Evolutionary conservation across 2,329 filamentous ascomycete genomes (phyloP), one percentile per base, ranked within the genome.

Genomic region (Emericellopsis cladophorae): DNA sequence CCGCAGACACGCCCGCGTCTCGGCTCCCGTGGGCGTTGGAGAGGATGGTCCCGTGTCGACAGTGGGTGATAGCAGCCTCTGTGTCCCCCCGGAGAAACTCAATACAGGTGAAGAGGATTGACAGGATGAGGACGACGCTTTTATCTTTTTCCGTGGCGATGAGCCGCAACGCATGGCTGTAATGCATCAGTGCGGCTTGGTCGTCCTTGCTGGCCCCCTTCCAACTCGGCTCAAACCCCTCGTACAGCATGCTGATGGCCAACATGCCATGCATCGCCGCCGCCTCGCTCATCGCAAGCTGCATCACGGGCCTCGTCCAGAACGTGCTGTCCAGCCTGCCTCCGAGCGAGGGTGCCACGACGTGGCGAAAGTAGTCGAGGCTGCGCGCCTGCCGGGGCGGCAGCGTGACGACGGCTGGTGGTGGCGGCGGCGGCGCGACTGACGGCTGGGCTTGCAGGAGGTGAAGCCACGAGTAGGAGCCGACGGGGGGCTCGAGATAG

Each of bases 101-200:
- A 40, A 68, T 60, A 44, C 63, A 67, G 31, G 63, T 54, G 42
- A 68, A 67, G 14, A 68, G 48, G 2, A 66, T 44, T 42, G 64
- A 67, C 0, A 62, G 56, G 0, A 65, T 43, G 3, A 67, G 46
- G 4, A 66, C 57, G 6, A 24, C 29, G 10, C 9, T 16, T 0
- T 57, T 48, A 26, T 62, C 57, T 14, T 60, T 50, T 3, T 36
- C 36, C 2, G 51, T 44, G 9, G 57, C 50, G 1, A 65, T 47
- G 14, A 55, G 46, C 26, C 51, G 48, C 21, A 67, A 61, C 1
- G 65, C 64, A 1, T 53, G 48, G 42, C 66, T 67, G 44, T 68
- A 68, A 41, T 66, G 62, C 7, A 42, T 42, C 1, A 67, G 48
- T 8, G 64, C 57, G 5, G 49, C 49, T 21, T 21, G 18, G 7